Conservation (phyloP, 2,329 filamentous ascomycete species). For the Magnaporthiopsis incrustans region DNA sequence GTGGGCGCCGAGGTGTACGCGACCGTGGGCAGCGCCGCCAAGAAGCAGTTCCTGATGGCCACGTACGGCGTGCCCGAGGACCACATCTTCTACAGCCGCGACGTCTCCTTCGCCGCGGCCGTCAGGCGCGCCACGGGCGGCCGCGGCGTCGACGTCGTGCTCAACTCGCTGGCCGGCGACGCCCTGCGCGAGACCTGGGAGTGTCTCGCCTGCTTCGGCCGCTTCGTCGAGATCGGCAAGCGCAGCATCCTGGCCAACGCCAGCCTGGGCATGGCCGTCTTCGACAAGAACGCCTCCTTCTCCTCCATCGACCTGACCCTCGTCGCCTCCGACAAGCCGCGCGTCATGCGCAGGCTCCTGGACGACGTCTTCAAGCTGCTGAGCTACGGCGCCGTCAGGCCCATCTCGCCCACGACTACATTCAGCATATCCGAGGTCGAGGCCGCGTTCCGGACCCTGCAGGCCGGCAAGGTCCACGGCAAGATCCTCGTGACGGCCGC, state of each 20-base stretch:
- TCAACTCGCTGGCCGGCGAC: constrained; percentile 24
- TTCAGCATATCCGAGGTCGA: constrained; percentile 10
- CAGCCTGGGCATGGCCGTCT: constrained; percentile 27
- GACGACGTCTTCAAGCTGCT: constrained; percentile 11
- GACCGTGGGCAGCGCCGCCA: constrained; percentile 21
- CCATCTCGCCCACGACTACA: constrained; percentile 9
- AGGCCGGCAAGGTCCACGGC: constrained; percentile 11
- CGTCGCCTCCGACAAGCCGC: constrained; percentile 10
- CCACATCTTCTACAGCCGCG: constrained; percentile 23
- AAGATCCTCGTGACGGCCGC: constrained; percentile 12
- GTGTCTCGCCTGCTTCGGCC: constrained; percentile 24
- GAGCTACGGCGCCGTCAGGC: constrained; percentile 7
- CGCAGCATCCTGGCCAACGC: constrained; percentile 24
- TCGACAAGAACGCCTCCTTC: constrained; percentile 16
- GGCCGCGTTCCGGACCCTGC: constrained; percentile 11
- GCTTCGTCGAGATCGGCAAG: constrained; percentile 27
- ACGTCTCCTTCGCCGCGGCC: constrained; percentile 20
- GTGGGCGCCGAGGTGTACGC: constrained; percentile 19
- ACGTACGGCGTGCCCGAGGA: constrained; percentile 19
- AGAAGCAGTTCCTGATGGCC: constrained; percentile 19
- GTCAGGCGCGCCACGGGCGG: constrained; percentile 17
- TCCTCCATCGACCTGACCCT: constrained; percentile 10
- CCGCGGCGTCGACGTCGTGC: constrained; percentile 22
- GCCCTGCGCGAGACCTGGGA: constrained; percentile 21
- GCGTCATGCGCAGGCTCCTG: constrained; percentile 9